A percentile compares a stretch with the other conserved stretches of the same genome.
These are phyloP conservation scores for Neurospora sublineolata DNA, from an alignment of 495 filamentous ascomycete genomes.

Conservation along the genomic window DNA sequence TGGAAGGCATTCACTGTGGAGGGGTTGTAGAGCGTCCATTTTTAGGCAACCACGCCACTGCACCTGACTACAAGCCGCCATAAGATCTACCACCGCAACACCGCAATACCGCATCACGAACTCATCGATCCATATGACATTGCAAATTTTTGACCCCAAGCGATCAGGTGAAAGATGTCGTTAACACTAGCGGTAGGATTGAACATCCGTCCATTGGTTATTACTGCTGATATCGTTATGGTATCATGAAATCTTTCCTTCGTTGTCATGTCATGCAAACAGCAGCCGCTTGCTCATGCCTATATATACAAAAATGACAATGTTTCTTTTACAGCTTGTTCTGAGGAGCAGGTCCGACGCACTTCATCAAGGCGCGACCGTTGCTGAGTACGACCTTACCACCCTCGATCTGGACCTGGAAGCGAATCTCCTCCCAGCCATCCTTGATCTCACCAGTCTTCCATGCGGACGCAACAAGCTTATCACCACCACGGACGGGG, in stretches of 20 bases:
- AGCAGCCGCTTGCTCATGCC: background rate
- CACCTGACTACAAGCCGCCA: background rate
- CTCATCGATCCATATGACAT: background rate
- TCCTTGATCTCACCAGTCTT: conserved; percentile 50
- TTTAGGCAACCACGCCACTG: background rate
- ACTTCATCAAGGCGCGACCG: conserved; percentile 67
- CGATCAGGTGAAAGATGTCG: background rate
- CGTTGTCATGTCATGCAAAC: background rate
- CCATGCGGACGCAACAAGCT: conserved; percentile 55
- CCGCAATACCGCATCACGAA: background rate
- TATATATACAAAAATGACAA: background rate
- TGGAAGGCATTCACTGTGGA: background rate
- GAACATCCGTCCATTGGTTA: background rate
- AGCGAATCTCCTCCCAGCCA: conserved; percentile 73
- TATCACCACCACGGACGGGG: conserved; percentile 68
- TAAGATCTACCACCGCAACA: background rate
- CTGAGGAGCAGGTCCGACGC: conserved; percentile 34
- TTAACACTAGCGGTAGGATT: background rate
- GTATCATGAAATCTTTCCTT: background rate
- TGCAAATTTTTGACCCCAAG: background rate
- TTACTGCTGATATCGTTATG: background rate
- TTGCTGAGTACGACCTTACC: conserved; percentile 76
- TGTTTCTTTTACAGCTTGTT: conserved; percentile 47
- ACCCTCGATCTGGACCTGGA: conserved; percentile 56
- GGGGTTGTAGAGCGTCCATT: background rate